A percentile compares a stretch with the other conserved stretches of the same genome.
Conservation (phyloP, 192 early-diverging fungal genomes). For the Backusella tarrabulga region DNA sequence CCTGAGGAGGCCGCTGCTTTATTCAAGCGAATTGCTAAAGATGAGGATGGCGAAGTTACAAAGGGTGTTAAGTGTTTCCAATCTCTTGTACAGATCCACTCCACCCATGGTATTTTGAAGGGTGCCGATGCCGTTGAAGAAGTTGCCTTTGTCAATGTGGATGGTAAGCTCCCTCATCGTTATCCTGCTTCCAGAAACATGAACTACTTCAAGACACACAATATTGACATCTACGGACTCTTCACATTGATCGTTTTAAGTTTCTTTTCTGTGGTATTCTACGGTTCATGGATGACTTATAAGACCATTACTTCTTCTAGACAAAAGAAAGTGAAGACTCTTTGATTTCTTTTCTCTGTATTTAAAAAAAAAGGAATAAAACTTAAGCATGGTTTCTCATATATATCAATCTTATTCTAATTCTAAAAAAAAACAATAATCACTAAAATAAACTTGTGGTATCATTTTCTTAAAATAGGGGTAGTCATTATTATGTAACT, state of each 20-base stretch:
- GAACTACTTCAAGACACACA: conserved; percentile 14
- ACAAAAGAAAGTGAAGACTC: not conserved
- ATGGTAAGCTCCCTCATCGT: conserved; percentile 14
- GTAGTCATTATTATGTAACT: not conserved
- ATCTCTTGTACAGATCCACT: conserved; percentile 13
- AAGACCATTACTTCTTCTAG: not conserved
- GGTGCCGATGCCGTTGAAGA: conserved; percentile 25
- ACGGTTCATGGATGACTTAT: not conserved
- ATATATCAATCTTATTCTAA: not conserved
- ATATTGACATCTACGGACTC: conserved; percentile 14
- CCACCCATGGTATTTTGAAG: not conserved
- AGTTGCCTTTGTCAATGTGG: not conserved
- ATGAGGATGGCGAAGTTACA: not conserved
- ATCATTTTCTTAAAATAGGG: not conserved
- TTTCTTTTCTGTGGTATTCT: not conserved
- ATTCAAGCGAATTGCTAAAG: not conserved
- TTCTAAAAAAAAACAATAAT: not conserved
- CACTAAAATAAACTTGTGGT: not conserved
- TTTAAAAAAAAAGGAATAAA: too few species aligned
- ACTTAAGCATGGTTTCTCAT: too few species aligned
- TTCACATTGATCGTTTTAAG: not conserved
- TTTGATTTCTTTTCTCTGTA: not conserved
- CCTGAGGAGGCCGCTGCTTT: not conserved
- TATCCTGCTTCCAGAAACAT: conserved; percentile 12
- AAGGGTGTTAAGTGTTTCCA: not conserved